Evolutionary conservation across 441 rosid genomes (phyloP).

Genomic region (Adansonia grandidieri): DNA sequence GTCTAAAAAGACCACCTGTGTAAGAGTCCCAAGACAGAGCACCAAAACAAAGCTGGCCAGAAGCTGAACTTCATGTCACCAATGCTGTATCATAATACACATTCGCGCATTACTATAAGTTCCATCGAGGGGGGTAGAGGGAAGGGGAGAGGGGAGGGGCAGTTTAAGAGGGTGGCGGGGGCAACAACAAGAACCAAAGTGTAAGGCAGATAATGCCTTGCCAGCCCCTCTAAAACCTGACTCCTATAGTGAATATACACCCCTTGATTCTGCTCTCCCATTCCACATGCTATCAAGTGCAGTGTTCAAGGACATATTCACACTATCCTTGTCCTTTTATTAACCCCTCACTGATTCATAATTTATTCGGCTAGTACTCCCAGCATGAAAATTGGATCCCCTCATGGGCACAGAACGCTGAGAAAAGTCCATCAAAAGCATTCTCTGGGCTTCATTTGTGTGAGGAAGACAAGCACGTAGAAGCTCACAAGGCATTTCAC

Average conservation of each 20-base stretch:
- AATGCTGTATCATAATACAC: constrained; percentile 44
- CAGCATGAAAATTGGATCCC: constrained; percentile 48
- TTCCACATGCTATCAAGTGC: background rate
- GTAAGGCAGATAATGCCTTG: background rate
- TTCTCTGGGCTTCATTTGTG: constrained; percentile 79
- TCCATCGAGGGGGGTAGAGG: background rate
- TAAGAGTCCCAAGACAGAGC: constrained; percentile 52
- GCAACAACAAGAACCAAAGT: background rate
- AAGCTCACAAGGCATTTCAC: constrained; percentile 96
- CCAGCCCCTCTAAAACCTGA: background rate
- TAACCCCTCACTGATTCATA: constrained; percentile 61
- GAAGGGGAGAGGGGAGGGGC: background rate
- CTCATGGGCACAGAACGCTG: constrained; percentile 48
- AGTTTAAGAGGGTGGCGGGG: background rate
- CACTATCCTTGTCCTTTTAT: background rate
- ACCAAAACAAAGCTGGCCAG: constrained; percentile 55
- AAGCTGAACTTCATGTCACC: constrained; percentile 42
- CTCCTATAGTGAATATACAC: background rate
- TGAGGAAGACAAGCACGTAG: constrained; percentile 88
- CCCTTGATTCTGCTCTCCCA: background rate
- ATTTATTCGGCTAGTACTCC: constrained; percentile 51
- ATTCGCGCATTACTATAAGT: constrained; percentile 26
- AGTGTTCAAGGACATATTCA: no score
- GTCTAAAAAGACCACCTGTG: constrained; percentile 26
- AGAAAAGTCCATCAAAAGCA: constrained; percentile 63